Conservation (phyloP, 352 stramenopile species). For the Globisporangium lucens region DNA sequence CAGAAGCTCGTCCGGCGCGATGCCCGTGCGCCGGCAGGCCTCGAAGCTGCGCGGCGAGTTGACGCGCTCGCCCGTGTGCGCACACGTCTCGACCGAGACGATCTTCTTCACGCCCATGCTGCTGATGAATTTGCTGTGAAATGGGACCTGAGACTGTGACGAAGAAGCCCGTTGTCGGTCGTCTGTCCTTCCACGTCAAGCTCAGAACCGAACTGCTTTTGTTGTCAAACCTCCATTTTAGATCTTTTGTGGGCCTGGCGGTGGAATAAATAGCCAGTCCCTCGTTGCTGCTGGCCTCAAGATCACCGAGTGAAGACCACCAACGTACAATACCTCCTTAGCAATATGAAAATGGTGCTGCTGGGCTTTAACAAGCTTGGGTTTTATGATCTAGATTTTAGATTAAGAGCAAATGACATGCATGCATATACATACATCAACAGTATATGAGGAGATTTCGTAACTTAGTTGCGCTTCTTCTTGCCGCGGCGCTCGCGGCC, state of each 20-base stretch:
- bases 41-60: slow-evolving; percentile 68
- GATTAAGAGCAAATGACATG: neutral
- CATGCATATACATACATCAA: neutral
- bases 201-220: neutral
- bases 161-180: neutral
- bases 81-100: slow-evolving; percentile 50
- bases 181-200: neutral
- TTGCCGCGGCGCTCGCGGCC: slow-evolving; percentile 95
- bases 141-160: neutral
- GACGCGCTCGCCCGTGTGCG: slow-evolving; percentile 43
- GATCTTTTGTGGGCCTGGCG: neutral
- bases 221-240: slow-evolving; percentile 1
- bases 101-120: slow-evolving; percentile 34
- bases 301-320: too few relatives aligned
- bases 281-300: too few relatives aligned
- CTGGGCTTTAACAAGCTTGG: neutral
- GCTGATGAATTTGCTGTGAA: neutral
- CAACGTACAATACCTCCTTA: too few relatives aligned
- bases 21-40: slow-evolving; percentile 63
- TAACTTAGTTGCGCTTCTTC: slow-evolving; percentile 91
- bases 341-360: neutral
- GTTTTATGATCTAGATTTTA: slow-evolving; percentile 1
- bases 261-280: neutral
- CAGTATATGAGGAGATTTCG: neutral
- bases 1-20: slow-evolving; percentile 61